Conservation (phyloP, 2,329 filamentous ascomycete genomes). For the Escovopsis sp. region DNA sequence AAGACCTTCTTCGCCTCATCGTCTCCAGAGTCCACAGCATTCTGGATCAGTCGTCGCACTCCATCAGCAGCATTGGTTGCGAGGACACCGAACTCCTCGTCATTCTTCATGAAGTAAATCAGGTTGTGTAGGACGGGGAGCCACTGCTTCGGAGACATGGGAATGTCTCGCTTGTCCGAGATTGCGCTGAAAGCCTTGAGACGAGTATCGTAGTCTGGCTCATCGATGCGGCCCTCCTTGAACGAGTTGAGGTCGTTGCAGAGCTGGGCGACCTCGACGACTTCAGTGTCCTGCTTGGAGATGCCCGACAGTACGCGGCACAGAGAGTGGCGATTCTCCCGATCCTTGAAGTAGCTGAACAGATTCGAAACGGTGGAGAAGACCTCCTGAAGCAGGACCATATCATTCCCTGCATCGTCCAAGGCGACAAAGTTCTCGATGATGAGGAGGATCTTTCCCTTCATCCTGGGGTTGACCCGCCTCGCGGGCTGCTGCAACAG, state of each 20-base stretch:
- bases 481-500: slow-evolving; percentile 75
- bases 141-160: slow-evolving; percentile 64
- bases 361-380: slow-evolving; percentile 65
- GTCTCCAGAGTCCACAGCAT: slow-evolving; percentile 29
- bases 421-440: slow-evolving; percentile 67
- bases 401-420: slow-evolving; percentile 27
- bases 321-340: slow-evolving; percentile 57
- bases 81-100: slow-evolving; percentile 78
- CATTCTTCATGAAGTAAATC: slow-evolving; percentile 71
- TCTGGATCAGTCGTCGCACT: slow-evolving; percentile 63
- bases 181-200: slow-evolving; percentile 63
- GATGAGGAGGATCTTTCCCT: slow-evolving; percentile 65
- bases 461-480: slow-evolving; percentile 68
- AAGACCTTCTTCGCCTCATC: slow-evolving; percentile 28
- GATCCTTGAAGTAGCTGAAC: slow-evolving; percentile 83
- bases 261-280: slow-evolving; percentile 50
- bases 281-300: slow-evolving; percentile 44
- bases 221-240: slow-evolving; percentile 55
- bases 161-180: slow-evolving; percentile 42
- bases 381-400: slow-evolving; percentile 44
- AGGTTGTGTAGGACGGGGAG: slow-evolving; percentile 77
- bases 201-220: slow-evolving; percentile 76
- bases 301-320: slow-evolving; percentile 61
- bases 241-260: slow-evolving; percentile 75
- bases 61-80: slow-evolving; percentile 66